Base-by-base conservation (phyloP, 176 grass and related monocot genomes). In the Phyllostachys edulis region DNA sequence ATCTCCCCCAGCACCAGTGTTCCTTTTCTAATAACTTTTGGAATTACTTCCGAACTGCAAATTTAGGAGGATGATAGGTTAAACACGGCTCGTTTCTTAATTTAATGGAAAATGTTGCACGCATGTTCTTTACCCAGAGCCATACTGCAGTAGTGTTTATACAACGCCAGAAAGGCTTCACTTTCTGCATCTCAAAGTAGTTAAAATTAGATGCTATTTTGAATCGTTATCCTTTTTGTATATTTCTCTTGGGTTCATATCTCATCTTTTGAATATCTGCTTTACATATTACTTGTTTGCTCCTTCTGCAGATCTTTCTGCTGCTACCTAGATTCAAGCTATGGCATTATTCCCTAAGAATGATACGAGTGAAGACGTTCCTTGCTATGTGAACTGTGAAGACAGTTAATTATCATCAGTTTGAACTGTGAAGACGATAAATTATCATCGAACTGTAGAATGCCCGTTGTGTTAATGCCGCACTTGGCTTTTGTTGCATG, bases 391-490 rank as follows among this genome's bases (percentile, higher is more conserved):
- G 78, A 75, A 27, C 61, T 68, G 49, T 75, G 49, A 76, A 68
- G 70, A 50, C 71, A 51, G 51, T 69, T 69, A 82, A 60, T 27
- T 61, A 27, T 69, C 17, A 1, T 61, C 50, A 8, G 46, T 62
- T 9, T 14, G 79, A 78, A 67, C 73, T 26, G 65, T 27, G 26
- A 73, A 67, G 84, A 73, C 67, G 50, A n/a, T 83, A 21, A 90
- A 66, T 23, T 67, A 41, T 73, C 39, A 23, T 61, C 3, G 4
- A 73, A 55, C 57, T 39, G 1, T 84, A 39, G 69, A 12, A 13
- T 23, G 34, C 36, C 38, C 36, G 7, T 39, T 16, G 38, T 66
- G 12, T 16, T 47, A 23, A 64, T 8, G 45, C 71, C 6, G 14
- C 71, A 10, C 46, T 26, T 32, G 26, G 10, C 37, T 60, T 51